Evolutionary conservation across 192 early-diverging fungal species (phyloP), one percentile per base, ranked within the genome.

Genomic region (Backusella morwellensis): DNA sequence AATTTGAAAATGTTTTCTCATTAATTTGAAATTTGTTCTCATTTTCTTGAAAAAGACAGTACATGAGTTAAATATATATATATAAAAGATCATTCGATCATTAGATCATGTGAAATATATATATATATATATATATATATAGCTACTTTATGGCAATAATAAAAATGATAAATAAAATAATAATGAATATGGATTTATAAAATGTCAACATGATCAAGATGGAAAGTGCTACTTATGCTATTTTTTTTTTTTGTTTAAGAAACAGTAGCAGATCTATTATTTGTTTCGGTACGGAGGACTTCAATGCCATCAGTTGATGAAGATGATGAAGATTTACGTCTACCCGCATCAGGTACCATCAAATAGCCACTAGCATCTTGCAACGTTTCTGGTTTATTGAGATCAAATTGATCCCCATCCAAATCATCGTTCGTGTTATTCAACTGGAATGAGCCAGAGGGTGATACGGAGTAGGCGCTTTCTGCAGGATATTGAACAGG

Each of bases 301-400:
- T 63, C 56, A 14, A 63, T 63, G 29, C 56, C 35, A 38, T 70
- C 36, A 8, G 35, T 41, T 6, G 38, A 40, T n/a, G 35, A 35
- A 21, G 68, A 38, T 29, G 38, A 23, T 42, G 19, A 32, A 12
- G 70, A 72, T 72, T 42, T 72, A 41, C 70, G 35, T 72, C 70
- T 72, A 34, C 9, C 17, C n/a, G n/a, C 12, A 5, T 72, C 44
- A 32, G 72, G 72, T 3, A 73, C 72, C 47, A 73, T 59, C 36
- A 73, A 40, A 59, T 73, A 36, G 11, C 72, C 72, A 21, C 50
- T 15, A 54, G 47, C 54, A 36, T 73, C 72, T 21, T 52, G 47
- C 6, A 34, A 34, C 14, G 26, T 29, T 6, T 42, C 23, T 44
- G 35, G 34, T 42, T 44, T 36, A 41, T 26, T 71, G 8, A 36